Conservation (phyloP, 441 rosid genomes). For the Rhodomyrtus psidioides region DNA sequence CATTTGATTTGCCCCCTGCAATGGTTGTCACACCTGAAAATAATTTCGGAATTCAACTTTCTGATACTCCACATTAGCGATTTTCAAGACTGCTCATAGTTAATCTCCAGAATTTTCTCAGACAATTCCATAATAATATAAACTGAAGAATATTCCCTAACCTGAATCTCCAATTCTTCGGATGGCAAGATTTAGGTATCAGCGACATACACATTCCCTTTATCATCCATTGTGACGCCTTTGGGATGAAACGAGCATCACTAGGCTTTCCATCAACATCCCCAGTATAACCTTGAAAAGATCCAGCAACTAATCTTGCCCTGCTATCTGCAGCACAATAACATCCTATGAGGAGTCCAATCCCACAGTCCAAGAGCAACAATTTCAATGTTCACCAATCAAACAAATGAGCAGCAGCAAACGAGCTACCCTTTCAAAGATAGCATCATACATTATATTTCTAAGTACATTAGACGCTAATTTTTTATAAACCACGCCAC, state of each 20-base stretch:
- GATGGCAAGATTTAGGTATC: slow-evolving; percentile 87
- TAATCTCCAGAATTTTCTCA: neutral
- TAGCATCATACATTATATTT: neutral
- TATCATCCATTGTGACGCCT: slow-evolving; percentile 91
- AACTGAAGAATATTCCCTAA: slow-evolving; percentile 2
- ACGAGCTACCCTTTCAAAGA: neutral
- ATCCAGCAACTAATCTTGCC: slow-evolving; percentile 92
- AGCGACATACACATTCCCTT: slow-evolving; percentile 87
- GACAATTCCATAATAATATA: neutral
- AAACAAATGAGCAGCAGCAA: neutral
- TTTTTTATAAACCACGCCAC: neutral
- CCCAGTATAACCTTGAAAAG: slow-evolving; percentile 86
- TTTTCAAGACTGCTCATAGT: neutral
- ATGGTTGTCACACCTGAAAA: slow-evolving; percentile 93
- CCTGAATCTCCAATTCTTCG: slow-evolving; percentile 95
- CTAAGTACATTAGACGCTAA: neutral
- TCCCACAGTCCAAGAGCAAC: neutral
- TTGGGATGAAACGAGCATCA: slow-evolving; percentile 87
- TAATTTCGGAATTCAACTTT: neutral
- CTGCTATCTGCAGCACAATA: slow-evolving; percentile 63
- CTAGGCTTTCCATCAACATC: slow-evolving; percentile 92
- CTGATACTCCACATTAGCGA: neutral
- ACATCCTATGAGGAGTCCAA: slow-evolving; percentile 4
- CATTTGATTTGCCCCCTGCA: slow-evolving; percentile 89
- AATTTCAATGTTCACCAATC: neutral